Percentiles rank a stretch among this genome's conserved stretches.
Evolutionary conservation across 345 rosid species (phyloP).

Genomic region (Melastoma malabathricum): DNA sequence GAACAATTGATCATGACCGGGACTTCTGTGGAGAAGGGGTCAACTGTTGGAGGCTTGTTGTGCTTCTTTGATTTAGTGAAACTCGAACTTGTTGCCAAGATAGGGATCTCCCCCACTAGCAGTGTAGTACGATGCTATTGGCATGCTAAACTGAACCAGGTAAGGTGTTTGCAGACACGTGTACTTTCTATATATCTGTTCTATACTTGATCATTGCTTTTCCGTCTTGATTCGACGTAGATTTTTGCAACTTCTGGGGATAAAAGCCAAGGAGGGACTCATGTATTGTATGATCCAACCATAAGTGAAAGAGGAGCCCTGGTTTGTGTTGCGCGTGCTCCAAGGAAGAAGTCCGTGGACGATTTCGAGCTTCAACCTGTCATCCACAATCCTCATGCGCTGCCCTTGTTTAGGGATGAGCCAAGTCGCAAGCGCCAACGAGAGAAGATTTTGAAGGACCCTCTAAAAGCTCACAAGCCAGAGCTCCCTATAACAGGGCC

Average conservation of each 20-base stretch:
- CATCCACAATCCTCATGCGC: slow-evolving; percentile 92
- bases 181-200: background rate
- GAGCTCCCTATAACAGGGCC: slow-evolving; percentile 91
- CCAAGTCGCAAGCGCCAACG: slow-evolving; percentile 96
- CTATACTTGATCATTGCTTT: background rate
- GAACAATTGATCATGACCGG: slow-evolving; percentile 86
- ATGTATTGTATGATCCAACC: slow-evolving; percentile 71
- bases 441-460: slow-evolving; percentile 87
- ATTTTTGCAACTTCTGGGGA: slow-evolving; percentile 87
- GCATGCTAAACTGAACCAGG: slow-evolving; percentile 97
- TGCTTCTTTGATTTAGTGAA: slow-evolving; percentile 74
- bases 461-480: slow-evolving; percentile 80
- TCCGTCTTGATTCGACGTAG: slow-evolving; percentile 14
- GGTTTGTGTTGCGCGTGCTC: slow-evolving; percentile 91
- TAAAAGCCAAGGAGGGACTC: slow-evolving; percentile 83
- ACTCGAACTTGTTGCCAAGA: slow-evolving; percentile 81
- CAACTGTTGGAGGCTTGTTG: slow-evolving; percentile 67
- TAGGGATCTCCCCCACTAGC: slow-evolving; percentile 72
- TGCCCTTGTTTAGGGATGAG: slow-evolving; percentile 91
- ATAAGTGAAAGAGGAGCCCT: slow-evolving; percentile 91
- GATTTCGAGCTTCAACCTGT: slow-evolving; percentile 79
- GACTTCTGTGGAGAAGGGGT: slow-evolving; percentile 85
- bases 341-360: slow-evolving; percentile 85
- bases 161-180: slow-evolving; percentile 9
- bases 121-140: slow-evolving; percentile 91